These are phyloP conservation scores for Knoxia roxburghii DNA, from an alignment of 257 asterid species.

Conservation along the genomic window DNA sequence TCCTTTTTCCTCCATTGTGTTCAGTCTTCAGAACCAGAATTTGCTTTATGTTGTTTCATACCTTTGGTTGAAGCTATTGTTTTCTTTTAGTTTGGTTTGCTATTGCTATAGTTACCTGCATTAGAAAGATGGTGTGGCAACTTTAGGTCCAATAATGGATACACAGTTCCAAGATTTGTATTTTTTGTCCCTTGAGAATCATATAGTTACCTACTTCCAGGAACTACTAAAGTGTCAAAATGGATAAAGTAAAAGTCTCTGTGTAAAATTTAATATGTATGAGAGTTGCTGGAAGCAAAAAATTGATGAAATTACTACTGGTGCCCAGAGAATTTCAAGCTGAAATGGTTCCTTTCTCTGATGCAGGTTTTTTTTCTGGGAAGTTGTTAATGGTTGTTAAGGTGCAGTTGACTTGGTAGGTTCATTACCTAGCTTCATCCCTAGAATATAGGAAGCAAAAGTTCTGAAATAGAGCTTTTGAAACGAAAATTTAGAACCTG, in stretches of 20 bases:
- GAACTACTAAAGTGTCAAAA: background rate
- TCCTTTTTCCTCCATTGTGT: background rate
- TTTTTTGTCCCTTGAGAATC: background rate
- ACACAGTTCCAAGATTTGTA: background rate
- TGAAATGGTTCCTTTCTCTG: background rate
- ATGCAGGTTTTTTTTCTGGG: slow-evolving; percentile 15
- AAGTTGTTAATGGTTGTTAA: background rate
- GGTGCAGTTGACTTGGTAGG: background rate
- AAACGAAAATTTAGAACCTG: background rate
- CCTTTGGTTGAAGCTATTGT: background rate
- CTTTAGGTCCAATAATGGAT: background rate
- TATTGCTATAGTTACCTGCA: no score
- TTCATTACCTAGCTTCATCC: background rate
- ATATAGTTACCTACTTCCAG: background rate
- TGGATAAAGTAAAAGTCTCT: background rate
- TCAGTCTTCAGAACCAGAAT: background rate
- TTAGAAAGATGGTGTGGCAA: no score
- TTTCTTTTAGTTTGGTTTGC: no score
- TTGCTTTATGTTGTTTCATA: background rate
- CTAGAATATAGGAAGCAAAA: background rate
- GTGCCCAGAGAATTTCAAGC: background rate
- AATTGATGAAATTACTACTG: background rate
- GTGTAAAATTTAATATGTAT: background rate
- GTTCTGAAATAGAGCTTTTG: background rate
- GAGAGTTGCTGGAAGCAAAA: background rate